phyloP scores from a whole-genome alignment of 306 rosid genomes.

The Dicorynia guianensis region DNA sequence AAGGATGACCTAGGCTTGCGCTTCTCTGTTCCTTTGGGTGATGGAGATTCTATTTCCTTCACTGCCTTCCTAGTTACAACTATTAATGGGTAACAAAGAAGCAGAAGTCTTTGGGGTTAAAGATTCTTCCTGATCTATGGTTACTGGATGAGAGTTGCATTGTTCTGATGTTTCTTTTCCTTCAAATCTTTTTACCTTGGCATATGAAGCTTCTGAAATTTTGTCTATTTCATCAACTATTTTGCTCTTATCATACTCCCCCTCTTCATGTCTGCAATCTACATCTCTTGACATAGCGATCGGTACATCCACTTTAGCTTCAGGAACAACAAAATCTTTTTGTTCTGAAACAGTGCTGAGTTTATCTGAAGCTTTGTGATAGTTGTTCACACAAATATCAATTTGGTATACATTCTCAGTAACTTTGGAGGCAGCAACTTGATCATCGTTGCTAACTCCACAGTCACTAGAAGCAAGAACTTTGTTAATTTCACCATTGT shows the following conservation, averaged over 20 bases:
- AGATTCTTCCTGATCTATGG: conserved; percentile 41
- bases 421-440: conserved; percentile 37
- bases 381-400: conserved; percentile 35
- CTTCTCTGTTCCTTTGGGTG: conserved; percentile 64
- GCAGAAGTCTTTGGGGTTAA: conserved; percentile 33
- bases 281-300: conserved; percentile 26
- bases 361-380: conserved; percentile 47
- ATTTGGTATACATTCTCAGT: conserved; percentile 37
- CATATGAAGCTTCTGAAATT: conserved; percentile 39
- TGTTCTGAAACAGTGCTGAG: conserved; percentile 29
- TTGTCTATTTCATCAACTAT: conserved; percentile 41
- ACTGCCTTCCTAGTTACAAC: conserved; percentile 38
- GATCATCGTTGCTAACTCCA: conserved; percentile 24
- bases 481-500: conserved; percentile 21
- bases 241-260: conserved; percentile 19
- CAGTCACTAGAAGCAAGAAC: conserved; percentile 15
- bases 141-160: conserved; percentile 24
- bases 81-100: conserved; percentile 28
- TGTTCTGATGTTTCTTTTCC: conserved; percentile 42
- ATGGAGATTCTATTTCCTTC: conserved; percentile 46
- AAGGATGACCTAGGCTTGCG: conserved; percentile 57
- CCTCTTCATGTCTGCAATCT: conserved; percentile 39
- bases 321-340: conserved; percentile 41
- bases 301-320: conserved; percentile 29
- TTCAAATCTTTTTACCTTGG: conserved; percentile 17